These are phyloP conservation scores for Elasticomyces elasticus DNA, from an alignment of 495 filamentous ascomycete genomes.

Conservation along the genomic window DNA sequence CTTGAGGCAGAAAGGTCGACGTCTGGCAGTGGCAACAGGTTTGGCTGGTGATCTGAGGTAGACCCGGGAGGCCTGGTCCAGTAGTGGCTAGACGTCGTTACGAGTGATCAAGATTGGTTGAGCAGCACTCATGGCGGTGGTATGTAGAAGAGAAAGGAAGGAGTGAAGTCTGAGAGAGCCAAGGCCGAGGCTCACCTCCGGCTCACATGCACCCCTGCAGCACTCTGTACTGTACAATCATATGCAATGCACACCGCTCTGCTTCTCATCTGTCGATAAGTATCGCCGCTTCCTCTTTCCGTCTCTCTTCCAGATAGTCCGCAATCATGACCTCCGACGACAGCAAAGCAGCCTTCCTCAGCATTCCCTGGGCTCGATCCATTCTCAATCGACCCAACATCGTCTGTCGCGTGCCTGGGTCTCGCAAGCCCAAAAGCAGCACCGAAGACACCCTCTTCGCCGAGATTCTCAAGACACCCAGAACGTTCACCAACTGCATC, in stretches of 20 bases:
- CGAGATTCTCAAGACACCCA: slow-evolving; percentile 42
- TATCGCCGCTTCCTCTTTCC: background rate
- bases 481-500: slow-evolving; percentile 43
- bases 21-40: too few species aligned
- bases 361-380: slow-evolving; percentile 14
- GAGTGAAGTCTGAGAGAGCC: too few species aligned
- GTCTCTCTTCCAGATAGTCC: background rate
- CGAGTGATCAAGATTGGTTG: too few species aligned
- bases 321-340: slow-evolving; percentile 6
- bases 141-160: too few species aligned
- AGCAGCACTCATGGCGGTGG: too few species aligned
- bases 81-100: too few species aligned
- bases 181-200: too few species aligned
- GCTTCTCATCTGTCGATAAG: background rate
- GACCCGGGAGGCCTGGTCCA: too few species aligned
- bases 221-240: background rate
- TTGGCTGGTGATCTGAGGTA: too few species aligned
- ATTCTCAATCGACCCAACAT: slow-evolving; percentile 20
- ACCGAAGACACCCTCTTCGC: slow-evolving; percentile 48
- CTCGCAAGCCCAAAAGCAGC: slow-evolving; percentile 36
- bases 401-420: slow-evolving; percentile 24
- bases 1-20: too few species aligned
- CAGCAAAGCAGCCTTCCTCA: slow-evolving; percentile 12
- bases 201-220: too few species aligned
- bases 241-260: background rate